A percentile compares a stretch with the other conserved stretches of the same genome.
phyloP scores from a whole-genome alignment of 1,284 basidiomycete species.

The Sanguinoderma infundibulare region DNA sequence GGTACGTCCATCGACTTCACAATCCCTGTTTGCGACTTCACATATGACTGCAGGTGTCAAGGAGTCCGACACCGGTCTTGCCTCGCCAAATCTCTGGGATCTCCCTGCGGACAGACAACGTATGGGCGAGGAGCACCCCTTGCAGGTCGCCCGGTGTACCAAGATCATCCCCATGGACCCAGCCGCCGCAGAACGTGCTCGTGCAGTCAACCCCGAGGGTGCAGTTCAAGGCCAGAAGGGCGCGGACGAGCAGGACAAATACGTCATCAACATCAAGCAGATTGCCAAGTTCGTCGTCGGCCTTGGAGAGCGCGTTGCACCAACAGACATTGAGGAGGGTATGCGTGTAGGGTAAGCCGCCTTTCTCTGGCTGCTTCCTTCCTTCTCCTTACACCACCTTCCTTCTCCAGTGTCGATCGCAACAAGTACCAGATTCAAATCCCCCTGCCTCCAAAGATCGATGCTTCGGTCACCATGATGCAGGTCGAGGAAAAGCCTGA shows the following conservation, averaged over 20 bases:
- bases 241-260: constrained; percentile 97
- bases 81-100: constrained; percentile 97
- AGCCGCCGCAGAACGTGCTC: constrained; percentile 72
- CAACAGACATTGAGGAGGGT: constrained; percentile 99
- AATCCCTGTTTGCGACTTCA: background rate
- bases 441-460: constrained; percentile 99
- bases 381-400: background rate
- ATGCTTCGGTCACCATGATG: constrained; percentile 99
- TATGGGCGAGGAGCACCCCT: constrained; percentile 91
- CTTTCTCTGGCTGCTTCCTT: constrained; percentile 19
- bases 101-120: constrained; percentile 86
- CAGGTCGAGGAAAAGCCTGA: constrained; percentile 99
- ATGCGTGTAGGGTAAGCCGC: constrained; percentile 94
- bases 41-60: constrained; percentile 73
- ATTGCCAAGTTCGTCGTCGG: constrained; percentile 99
- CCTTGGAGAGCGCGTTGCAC: constrained; percentile 93
- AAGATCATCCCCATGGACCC: constrained; percentile 93
- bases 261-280: constrained; percentile 99
- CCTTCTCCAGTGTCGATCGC: constrained; percentile 71
- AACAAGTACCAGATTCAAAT: constrained; percentile 99
- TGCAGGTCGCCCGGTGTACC: constrained; percentile 98
- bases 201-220: constrained; percentile 72
- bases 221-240: constrained; percentile 86
- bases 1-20: constrained; percentile 51
- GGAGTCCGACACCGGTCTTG: constrained; percentile 97